phyloP scores from a whole-genome alignment of 2,329 filamentous ascomycete species.

The Curvularia sp. region DNA sequence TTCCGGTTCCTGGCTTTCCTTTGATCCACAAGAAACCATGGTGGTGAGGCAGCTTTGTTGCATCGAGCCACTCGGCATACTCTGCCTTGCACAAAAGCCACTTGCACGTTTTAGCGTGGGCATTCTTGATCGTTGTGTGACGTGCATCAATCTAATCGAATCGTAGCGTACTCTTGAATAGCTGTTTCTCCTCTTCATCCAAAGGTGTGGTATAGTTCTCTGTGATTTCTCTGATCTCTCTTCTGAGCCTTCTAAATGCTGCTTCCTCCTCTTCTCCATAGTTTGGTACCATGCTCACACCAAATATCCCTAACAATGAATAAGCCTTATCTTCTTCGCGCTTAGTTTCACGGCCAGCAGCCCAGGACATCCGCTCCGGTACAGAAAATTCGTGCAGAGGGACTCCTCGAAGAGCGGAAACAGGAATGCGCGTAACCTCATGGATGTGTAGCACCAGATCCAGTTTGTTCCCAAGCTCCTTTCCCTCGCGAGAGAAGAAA shows the following conservation, averaged over 20 bases:
- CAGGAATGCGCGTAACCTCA: background rate
- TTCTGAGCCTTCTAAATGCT: background rate
- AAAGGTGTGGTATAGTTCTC: too few species aligned
- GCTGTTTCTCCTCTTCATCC: too few species aligned
- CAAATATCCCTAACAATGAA: background rate
- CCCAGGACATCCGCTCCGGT: background rate
- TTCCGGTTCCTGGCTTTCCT: too few species aligned
- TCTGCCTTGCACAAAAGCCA: too few species aligned
- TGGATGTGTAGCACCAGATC: background rate
- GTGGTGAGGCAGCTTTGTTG: too few species aligned
- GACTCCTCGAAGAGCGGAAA: background rate
- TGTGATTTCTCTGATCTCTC: background rate
- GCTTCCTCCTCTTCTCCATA: background rate
- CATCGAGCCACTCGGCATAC: too few species aligned
- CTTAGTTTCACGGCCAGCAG: background rate
- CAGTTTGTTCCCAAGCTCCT: background rate
- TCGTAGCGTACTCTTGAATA: too few species aligned
- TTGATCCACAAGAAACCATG: too few species aligned
- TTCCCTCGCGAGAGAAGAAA: background rate
- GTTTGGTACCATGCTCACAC: conserved; percentile 1
- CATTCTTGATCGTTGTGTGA: too few species aligned
- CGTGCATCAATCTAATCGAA: too few species aligned
- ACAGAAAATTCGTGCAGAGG: background rate
- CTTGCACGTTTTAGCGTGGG: too few species aligned
- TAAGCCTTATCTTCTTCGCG: background rate